Evolutionary conservation across 2,329 filamentous ascomycete species (phyloP).

Genomic region (Aspergillus carbonarius): DNA sequence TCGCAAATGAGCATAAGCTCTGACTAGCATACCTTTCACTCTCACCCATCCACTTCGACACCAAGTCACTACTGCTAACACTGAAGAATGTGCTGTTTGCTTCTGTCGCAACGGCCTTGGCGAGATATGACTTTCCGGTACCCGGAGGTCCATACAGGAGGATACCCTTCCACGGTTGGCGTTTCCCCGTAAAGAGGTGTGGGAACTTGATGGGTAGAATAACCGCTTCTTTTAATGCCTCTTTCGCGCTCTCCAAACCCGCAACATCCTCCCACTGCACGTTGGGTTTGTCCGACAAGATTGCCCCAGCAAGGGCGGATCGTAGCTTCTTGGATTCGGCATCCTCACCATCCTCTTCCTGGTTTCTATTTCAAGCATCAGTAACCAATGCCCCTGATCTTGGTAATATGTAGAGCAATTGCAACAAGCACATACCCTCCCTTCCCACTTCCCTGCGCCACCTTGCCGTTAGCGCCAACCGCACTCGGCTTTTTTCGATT

Average conservation of each 20-base stretch:
- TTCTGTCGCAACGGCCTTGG: slow-evolving; percentile 96
- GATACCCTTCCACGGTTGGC: slow-evolving; percentile 98
- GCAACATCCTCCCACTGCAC: slow-evolving; percentile 98
- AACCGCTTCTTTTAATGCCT: slow-evolving; percentile 95
- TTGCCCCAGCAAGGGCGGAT: slow-evolving; percentile 85
- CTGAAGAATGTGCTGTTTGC: slow-evolving; percentile 99
- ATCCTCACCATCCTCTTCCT: slow-evolving; percentile 70
- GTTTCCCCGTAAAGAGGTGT: slow-evolving; percentile 90
- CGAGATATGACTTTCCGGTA: slow-evolving; percentile 95
- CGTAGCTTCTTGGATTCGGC: slow-evolving; percentile 94
- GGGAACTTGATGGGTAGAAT: slow-evolving; percentile 98
- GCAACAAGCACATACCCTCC: slow-evolving; percentile 47
- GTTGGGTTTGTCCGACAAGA: slow-evolving; percentile 92
- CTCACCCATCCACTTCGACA: slow-evolving; percentile 99
- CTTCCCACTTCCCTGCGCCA: slow-evolving; percentile 53
- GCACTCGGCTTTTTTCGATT: slow-evolving; percentile 53
- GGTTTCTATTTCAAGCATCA: slow-evolving; percentile 35
- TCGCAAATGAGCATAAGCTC: neutral
- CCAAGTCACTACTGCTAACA: slow-evolving; percentile 92
- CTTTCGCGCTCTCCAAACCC: slow-evolving; percentile 88
- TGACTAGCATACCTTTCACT: slow-evolving; percentile 74
- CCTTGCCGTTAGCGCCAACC: slow-evolving; percentile 53
- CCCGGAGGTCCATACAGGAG: slow-evolving; percentile 93
- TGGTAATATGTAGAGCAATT: neutral
- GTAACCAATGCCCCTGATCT: neutral